phyloP scores from a whole-genome alignment of 331 rosid species.

The Malus hybrid region DNA sequence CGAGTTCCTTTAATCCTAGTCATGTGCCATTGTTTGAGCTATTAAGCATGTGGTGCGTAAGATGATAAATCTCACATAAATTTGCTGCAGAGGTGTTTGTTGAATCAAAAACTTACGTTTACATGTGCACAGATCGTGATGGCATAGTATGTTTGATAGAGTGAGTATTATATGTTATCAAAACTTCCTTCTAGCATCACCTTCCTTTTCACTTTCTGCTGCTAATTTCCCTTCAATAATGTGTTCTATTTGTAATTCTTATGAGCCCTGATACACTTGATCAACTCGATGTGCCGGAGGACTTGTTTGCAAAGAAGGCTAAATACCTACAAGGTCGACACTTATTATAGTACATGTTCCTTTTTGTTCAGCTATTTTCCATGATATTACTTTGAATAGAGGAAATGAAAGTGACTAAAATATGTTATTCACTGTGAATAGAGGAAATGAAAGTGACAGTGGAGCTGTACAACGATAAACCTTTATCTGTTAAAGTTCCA shows the following conservation, averaged over 20 bases:
- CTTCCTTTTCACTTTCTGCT: background rate
- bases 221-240: background rate
- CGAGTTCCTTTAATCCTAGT: background rate
- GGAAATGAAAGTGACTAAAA: slow-evolving; percentile 60
- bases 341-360: background rate
- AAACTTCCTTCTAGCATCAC: background rate
- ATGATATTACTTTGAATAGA: slow-evolving; percentile 25
- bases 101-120: slow-evolving; percentile 51
- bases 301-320: slow-evolving; percentile 65
- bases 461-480: slow-evolving; percentile 62
- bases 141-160: slow-evolving; percentile 76
- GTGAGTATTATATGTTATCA: slow-evolving; percentile 45
- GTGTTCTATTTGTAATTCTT: slow-evolving; percentile 17
- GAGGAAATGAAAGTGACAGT: slow-evolving; percentile 80
- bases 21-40: background rate
- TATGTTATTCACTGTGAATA: slow-evolving; percentile 24
- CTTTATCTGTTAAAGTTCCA: slow-evolving; percentile 82
- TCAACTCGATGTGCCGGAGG: slow-evolving; percentile 65
- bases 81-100: slow-evolving; percentile 57
- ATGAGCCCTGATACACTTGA: slow-evolving; percentile 59
- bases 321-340: slow-evolving; percentile 63
- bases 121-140: slow-evolving; percentile 79
- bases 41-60: slow-evolving; percentile 3
- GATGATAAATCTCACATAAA: slow-evolving; percentile 15
- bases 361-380: background rate